phyloP scores from a whole-genome alignment of 352 stramenopile species.

The Phytopythium vexans region DNA sequence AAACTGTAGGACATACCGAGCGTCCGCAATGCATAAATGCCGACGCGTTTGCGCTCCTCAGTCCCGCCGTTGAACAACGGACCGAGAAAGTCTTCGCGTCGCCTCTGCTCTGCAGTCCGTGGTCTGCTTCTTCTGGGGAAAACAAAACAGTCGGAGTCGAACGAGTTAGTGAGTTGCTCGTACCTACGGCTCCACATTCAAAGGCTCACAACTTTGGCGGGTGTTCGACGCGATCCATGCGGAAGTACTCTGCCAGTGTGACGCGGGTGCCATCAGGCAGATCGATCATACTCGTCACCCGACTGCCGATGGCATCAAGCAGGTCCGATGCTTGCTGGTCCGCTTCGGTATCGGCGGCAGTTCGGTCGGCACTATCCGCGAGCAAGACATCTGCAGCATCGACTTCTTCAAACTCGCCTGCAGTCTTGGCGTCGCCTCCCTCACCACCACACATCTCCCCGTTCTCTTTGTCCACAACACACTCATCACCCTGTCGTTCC shows the following conservation, averaged over 20 bases:
- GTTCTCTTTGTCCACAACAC: constrained; percentile 7
- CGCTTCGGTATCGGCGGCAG: constrained; percentile 15
- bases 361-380: neutral
- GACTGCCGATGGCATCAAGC: constrained; percentile 26
- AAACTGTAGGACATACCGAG: constrained; percentile 27
- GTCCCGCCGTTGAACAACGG: constrained; percentile 60
- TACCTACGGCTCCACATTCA: neutral
- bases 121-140: constrained; percentile 22
- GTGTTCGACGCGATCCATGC: constrained; percentile 32
- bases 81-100: constrained; percentile 53
- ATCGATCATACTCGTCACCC: constrained; percentile 50
- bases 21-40: constrained; percentile 43
- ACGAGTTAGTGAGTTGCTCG: too few species aligned
- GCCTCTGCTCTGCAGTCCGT: constrained; percentile 47
- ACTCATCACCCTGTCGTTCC: constrained; percentile 1
- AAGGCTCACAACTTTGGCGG: constrained; percentile 47
- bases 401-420: constrained; percentile 26
- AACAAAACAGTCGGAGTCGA: neutral
- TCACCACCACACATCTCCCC: constrained; percentile 12
- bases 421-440: constrained; percentile 7
- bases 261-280: constrained; percentile 56
- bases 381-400: constrained; percentile 19
- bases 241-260: constrained; percentile 60
- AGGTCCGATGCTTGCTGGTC: constrained; percentile 25
- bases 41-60: constrained; percentile 53